Evolutionary conservation across 2,329 filamentous ascomycete genomes (phyloP), one percentile per base, ranked within the genome.

Genomic region (Pochonia chlamydosporia): DNA sequence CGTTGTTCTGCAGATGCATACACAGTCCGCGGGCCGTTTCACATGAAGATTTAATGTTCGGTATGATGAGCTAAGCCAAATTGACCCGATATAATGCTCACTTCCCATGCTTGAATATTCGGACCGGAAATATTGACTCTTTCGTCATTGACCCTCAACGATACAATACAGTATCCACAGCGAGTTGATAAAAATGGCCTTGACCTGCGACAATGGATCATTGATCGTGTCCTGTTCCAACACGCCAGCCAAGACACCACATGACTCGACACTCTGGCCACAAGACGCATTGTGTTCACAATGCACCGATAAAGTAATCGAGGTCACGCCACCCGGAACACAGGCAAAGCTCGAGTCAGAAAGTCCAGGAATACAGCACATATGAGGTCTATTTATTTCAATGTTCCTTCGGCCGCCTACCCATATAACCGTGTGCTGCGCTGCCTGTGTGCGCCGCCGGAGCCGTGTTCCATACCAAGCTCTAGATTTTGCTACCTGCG

Each of bases 401-500:
- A n/a, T n/a, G n/a, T n/a, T n/a, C 35, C 8, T 39, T 28, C n/a
- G 33, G 23, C 42, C 28, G 21, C 18, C 42, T 21, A 4, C 11
- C 30, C 9, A 35, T 18, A 11, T 20, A 31, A 20, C 24, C 40
- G 11, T n/a, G 16, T 25, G 28, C 26, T 3, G 26, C 26, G 24
- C 30, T 43, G 30, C 21, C 13, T 18, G 8, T 33, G 21, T 43
- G 41, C 28, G 41, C 41, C n/a, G n/a, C 26, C 20, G 26, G 13
- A 23, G 16, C 20, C 35, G 13, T 39, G 35, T 14, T 23, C 18
- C 20, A 39, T 39, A 5, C 35, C 18, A 14, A 23, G 11, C 14
- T 40, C 41, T 43, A 43, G 26, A 43, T 43, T 43, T 43, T 43
- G 41, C 41, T 33, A 43, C 41, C 41, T 43, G 41, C 41, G 41